Percentiles rank a stretch among this genome's conserved stretches.
phyloP scores from a whole-genome alignment of 805 yeast species.

The Candida sanyiensis region DNA sequence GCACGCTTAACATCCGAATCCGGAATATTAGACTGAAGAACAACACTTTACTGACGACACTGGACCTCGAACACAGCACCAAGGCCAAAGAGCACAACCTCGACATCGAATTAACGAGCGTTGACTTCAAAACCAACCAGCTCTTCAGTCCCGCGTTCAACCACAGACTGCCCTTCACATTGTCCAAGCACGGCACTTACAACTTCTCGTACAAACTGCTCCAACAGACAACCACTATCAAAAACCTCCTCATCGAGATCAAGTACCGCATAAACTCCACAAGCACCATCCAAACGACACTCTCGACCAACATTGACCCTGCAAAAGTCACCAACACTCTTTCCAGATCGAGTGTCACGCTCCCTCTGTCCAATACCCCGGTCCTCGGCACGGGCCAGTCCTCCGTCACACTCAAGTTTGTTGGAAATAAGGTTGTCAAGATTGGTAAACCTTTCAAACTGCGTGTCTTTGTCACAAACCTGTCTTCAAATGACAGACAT shows the following conservation, averaged over 20 bases:
- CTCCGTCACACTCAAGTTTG: conserved; percentile 43
- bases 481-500: conserved; percentile 43
- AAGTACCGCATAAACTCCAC: conserved; percentile 11
- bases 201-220: conserved; percentile 25
- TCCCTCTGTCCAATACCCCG: not conserved
- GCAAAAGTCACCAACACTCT: conserved; percentile 12
- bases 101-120: conserved; percentile 13
- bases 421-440: conserved; percentile 55
- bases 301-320: conserved; percentile 7
- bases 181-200: conserved; percentile 25
- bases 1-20: conserved; percentile 40
- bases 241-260: conserved; percentile 10
- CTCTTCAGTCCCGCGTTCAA: conserved; percentile 18
- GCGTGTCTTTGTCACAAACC: conserved; percentile 62
- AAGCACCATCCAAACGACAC: conserved; percentile 17
- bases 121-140: conserved; percentile 17
- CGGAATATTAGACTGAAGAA: conserved; percentile 46
- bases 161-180: conserved; percentile 22
- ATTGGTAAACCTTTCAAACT: conserved; percentile 58
- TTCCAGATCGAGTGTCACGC: conserved; percentile 2
- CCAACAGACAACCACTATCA: conserved; percentile 2
- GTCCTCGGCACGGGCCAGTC: not conserved
- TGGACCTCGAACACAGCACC: conserved; percentile 43
- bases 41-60: conserved; percentile 39
- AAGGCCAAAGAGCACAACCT: conserved; percentile 27